Base-by-base conservation (phyloP, 148 eudicot species). In the Simmondsia chinensis region DNA sequence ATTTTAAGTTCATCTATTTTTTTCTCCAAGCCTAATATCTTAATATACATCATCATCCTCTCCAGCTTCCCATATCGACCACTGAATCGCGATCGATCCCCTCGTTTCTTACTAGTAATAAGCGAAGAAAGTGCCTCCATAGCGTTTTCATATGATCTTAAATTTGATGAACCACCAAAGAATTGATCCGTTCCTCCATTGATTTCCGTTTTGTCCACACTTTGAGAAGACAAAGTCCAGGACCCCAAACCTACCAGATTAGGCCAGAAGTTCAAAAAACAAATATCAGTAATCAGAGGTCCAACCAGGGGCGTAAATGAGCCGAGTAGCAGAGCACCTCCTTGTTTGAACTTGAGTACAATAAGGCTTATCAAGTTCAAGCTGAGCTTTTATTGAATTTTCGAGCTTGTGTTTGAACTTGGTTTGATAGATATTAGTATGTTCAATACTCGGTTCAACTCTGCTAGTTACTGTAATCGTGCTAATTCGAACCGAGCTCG, bases 51-150 rank as follows among this genome's bases (percentile, higher is more conserved):
- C 23, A 9, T 19, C 95, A 86, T 86, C 40, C 87, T 70, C 9
- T 86, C 81, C 69, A 86, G 49, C 61, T 86, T 86, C 22, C 17
- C 50, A 51, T 73, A 78, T 69, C 50, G 78, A 9, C 63, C 58
- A 34, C 56, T 54, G 34, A 69, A 34, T 25, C 51, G 20, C 31
- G 71, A 39, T 52, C 32, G 64, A 4, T 71, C 79, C 33, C 79
- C 77, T 23, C 95, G 76, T 64, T 66, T 81, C 58, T 74, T 68
- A 52, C 66, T 44, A 40, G 74, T 65, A 39, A 86, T 86, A 40
- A 86, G 80, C 50, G 95, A 77, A 35, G 87, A 81, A 63, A 81
- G 91, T 31, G 91, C 80, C 60, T 82, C 81, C 95, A 86, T 78
- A 51, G 77, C 79, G 54, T 54, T 29, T 48, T 82, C 95, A 61